Conservation (phyloP, 345 rosid genomes). For the Syzygium jambos region DNA sequence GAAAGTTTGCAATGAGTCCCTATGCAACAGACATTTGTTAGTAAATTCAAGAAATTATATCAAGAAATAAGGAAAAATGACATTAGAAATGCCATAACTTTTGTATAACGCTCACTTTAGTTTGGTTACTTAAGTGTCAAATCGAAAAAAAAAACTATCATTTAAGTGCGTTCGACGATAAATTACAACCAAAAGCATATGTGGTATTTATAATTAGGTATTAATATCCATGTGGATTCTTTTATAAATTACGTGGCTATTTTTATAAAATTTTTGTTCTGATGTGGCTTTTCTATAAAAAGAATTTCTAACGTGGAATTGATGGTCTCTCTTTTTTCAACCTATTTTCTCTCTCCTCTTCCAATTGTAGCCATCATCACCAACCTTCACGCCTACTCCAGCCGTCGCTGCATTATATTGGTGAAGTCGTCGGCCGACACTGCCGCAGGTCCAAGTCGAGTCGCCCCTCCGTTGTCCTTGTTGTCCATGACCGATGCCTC, state of each 20-base stretch:
- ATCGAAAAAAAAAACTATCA: no score
- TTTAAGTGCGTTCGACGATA: rapidly evolving
- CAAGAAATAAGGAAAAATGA: no score
- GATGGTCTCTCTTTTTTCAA: not conserved
- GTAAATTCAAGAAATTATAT: not conserved
- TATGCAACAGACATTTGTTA: not conserved
- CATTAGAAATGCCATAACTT: no score
- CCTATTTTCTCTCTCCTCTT: not conserved
- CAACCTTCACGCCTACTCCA: not conserved
- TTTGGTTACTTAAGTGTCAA: no score
- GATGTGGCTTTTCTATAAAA: not conserved
- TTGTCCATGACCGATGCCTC: not conserved
- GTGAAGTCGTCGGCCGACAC: not conserved
- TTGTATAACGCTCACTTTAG: no score
- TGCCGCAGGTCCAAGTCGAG: not conserved
- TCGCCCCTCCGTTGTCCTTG: not conserved
- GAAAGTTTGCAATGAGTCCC: not conserved
- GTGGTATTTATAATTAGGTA: no score
- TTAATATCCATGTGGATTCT: no score
- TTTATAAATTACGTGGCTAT: not conserved
- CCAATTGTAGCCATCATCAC: not conserved
- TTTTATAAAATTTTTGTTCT: no score
- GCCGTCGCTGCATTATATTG: not conserved
- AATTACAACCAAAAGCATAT: not conserved
- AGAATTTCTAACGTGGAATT: not conserved